Base-by-base conservation (phyloP, 2,329 filamentous ascomycete species). In the Talaromyces sp. region DNA sequence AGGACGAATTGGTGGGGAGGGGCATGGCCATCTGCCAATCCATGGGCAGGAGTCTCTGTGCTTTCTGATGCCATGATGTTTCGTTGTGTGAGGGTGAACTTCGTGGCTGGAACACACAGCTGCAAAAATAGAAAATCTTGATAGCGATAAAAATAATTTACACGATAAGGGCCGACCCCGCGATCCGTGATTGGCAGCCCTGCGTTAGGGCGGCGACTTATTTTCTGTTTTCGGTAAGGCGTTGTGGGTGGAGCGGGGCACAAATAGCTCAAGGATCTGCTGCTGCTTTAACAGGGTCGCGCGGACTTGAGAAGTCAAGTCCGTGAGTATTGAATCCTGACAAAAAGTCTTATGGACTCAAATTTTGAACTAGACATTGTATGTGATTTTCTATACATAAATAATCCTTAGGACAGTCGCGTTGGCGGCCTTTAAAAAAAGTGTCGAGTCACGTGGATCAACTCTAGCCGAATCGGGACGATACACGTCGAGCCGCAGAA, bases 1-100 rank as follows among this genome's bases (percentile, higher is more conserved):
- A 77, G 78, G 29, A 81, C 66, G 62, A 80, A 82, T 11, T 71
- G 78, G 63, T 82, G 79, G 2, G 77, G 75, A 21, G 80, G 80
- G 12, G 68, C 62, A 51, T 79, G 69, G 17, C 76, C 80, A 65
- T 77, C 78, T 56, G 79, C 79, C 60, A 75, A 70, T 50, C 72
- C 70, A 31, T 41, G 59, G 24, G 41, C 43, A 35, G 41, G 3
- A 3, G 48, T 12, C 26, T 17, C 24, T 52, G 48, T 29, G 29
- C 11, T 21, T 4, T 35, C 51, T 55, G 66, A 19, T 4, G 57
- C 63, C 59, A 60, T 60, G 24, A 29, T 58, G 66, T 62, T 32
- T 53, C 55, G 58, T 61, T 62, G 21, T 24, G 2, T 24, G 48
- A 52, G 14, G 17, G 26, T 12, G 29, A 52, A 14, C 10, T 52